A percentile compares a stretch with the other conserved stretches of the same genome.
Evolutionary conservation across 495 filamentous ascomycete genomes (phyloP).

Genomic region (Podospora pseudoanserina): DNA sequence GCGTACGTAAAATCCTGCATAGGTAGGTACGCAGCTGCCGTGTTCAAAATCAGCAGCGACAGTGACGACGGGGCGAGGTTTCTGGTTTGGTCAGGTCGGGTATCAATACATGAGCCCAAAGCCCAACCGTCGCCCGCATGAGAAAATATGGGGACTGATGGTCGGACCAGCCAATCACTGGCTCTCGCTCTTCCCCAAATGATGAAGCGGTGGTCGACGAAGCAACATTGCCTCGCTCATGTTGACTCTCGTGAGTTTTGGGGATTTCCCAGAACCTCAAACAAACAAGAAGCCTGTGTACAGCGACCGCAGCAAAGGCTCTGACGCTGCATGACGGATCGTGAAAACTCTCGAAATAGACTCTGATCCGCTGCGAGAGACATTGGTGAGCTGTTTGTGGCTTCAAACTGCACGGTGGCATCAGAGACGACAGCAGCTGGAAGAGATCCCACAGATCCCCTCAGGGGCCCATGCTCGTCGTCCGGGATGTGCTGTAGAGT

Average conservation of each 20-base stretch:
- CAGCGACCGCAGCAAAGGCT: not conserved
- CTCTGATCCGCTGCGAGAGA: not conserved
- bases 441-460: not conserved
- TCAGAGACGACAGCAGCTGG: not conserved
- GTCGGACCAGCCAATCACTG: constrained; percentile 27
- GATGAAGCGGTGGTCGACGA: constrained; percentile 7
- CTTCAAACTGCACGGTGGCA: not conserved
- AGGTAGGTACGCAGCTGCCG: not conserved
- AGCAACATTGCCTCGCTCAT: constrained; percentile 11
- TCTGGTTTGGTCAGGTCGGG: constrained; percentile 17
- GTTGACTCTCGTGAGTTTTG: not conserved
- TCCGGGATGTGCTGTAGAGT: not conserved
- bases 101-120: constrained; percentile 33
- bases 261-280: not conserved
- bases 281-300: not conserved
- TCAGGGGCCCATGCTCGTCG: not conserved
- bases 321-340: not conserved
- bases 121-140: constrained; percentile 27
- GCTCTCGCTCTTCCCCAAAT: not conserved
- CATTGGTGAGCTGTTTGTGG: not conserved
- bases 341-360: not conserved
- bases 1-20: not conserved
- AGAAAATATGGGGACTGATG: not conserved
- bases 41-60: not conserved
- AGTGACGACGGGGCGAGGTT: constrained; percentile 13